Conservation (phyloP, 768 basidiomycete species). For the Postia placenta region DNA sequence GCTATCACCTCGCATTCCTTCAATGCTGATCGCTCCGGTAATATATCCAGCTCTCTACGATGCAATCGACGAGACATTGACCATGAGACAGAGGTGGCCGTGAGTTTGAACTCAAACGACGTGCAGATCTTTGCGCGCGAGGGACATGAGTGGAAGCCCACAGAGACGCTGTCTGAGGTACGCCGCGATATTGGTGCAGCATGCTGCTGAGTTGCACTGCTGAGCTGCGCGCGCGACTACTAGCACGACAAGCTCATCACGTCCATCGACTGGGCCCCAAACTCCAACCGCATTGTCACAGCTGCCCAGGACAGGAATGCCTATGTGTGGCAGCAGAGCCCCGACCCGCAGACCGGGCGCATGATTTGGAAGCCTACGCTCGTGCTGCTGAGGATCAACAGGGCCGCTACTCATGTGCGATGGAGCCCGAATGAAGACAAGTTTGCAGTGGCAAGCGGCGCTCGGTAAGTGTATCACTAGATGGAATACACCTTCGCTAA, state of each 20-base stretch:
- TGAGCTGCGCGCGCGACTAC: no score
- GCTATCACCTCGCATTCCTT: constrained; percentile 91
- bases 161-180: constrained; percentile 85
- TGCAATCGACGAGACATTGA: neutral
- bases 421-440: constrained; percentile 99
- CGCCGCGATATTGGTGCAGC: no score
- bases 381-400: constrained; percentile 91
- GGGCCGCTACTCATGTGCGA: constrained; percentile 89
- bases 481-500: neutral
- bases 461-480: constrained; percentile 49
- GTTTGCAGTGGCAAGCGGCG: constrained; percentile 96
- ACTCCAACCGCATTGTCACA: constrained; percentile 95
- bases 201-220: neutral
- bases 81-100: constrained; percentile 68
- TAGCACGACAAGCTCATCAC: constrained; percentile 98
- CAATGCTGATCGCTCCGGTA: constrained; percentile 82
- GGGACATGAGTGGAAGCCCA: constrained; percentile 61
- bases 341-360: constrained; percentile 66
- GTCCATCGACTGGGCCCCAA: constrained; percentile 97
- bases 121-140: constrained; percentile 71
- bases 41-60: constrained; percentile 26
- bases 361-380: constrained; percentile 91
- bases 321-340: constrained; percentile 91
- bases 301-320: constrained; percentile 99
- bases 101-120: constrained; percentile 87